A percentile compares a stretch with the other conserved stretches of the same genome.
Evolutionary conservation across 106 monocot species (phyloP).

Genomic region (Triglochin maritima): DNA sequence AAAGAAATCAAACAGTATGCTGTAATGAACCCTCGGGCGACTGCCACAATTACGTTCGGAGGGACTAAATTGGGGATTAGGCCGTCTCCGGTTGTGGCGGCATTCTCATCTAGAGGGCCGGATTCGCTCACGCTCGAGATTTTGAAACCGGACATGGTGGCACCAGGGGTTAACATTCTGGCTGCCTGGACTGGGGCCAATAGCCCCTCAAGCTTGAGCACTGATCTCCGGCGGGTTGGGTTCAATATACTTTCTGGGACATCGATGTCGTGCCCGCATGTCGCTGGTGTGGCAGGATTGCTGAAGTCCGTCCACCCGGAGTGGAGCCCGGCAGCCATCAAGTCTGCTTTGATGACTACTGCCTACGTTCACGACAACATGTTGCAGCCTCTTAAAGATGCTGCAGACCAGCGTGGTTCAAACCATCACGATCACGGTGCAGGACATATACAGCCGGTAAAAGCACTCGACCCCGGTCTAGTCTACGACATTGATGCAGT

Average conservation of each 20-base stretch:
- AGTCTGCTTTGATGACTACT: slow-evolving; percentile 94
- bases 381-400: slow-evolving; percentile 44
- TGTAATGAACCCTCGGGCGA: slow-evolving; percentile 8
- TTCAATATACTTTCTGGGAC: slow-evolving; percentile 91
- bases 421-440: slow-evolving; percentile 58
- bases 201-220: slow-evolving; percentile 57
- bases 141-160: slow-evolving; percentile 76
- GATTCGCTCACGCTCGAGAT: slow-evolving; percentile 68
- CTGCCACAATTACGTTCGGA: slow-evolving; percentile 44
- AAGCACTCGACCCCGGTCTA: slow-evolving; percentile 68
- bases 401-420: slow-evolving; percentile 28
- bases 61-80: slow-evolving; percentile 76
- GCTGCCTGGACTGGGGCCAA: slow-evolving; percentile 74
- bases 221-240: slow-evolving; percentile 45
- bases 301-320: slow-evolving; percentile 70
- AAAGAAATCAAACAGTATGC: slow-evolving; percentile 45
- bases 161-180: slow-evolving; percentile 91
- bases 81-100: slow-evolving; percentile 80
- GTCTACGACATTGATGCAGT: slow-evolving; percentile 53
- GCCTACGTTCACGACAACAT: slow-evolving; percentile 83
- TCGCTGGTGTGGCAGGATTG: slow-evolving; percentile 71
- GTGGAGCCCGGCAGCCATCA: slow-evolving; percentile 81
- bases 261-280: slow-evolving; percentile 95
- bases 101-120: slow-evolving; percentile 86
- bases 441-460: slow-evolving; percentile 65